Evolutionary conservation across 2,329 filamentous ascomycete species (phyloP).

Genomic region (Diaporthe vaccinii): DNA sequence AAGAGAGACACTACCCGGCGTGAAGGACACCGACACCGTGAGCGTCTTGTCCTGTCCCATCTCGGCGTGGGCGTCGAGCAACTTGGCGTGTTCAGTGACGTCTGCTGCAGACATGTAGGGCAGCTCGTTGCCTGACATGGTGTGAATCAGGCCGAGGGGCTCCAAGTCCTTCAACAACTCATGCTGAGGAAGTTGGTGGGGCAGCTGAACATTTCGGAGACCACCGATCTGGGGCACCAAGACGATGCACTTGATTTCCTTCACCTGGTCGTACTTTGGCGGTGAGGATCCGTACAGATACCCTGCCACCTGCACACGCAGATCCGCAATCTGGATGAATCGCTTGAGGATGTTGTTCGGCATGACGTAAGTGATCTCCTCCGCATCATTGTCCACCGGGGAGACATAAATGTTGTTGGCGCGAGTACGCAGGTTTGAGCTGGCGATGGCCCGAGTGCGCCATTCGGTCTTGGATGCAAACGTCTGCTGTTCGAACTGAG

Average conservation of each 20-base stretch:
- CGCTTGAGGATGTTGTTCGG: conserved; percentile 98
- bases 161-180: conserved; percentile 90
- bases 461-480: conserved; percentile 99
- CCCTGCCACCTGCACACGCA: conserved; percentile 95
- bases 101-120: conserved; percentile 97
- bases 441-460: conserved; percentile 96
- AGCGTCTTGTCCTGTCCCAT: conserved; percentile 93
- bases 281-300: conserved; percentile 95
- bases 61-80: conserved; percentile 84
- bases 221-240: conserved; percentile 98
- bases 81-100: conserved; percentile 91
- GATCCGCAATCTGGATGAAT: conserved; percentile 97
- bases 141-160: conserved; percentile 95
- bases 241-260: conserved; percentile 96
- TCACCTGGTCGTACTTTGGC: conserved; percentile 94
- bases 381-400: conserved; percentile 90
- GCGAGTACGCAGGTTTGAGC: conserved; percentile 91
- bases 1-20: conserved; percentile 94
- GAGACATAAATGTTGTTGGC: conserved; percentile 99
- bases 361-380: conserved; percentile 97
- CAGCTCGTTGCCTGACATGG: conserved; percentile 92
- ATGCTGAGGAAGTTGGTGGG: conserved; percentile 90
- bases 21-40: conserved; percentile 96
- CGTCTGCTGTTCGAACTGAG: conserved; percentile 96
- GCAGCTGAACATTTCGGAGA: conserved; percentile 90